A percentile compares a stretch with the other conserved stretches of the same genome.
Evolutionary conservation across 192 early-diverging fungal genomes (phyloP).

Genomic region (Backusella tarrabulga): DNA sequence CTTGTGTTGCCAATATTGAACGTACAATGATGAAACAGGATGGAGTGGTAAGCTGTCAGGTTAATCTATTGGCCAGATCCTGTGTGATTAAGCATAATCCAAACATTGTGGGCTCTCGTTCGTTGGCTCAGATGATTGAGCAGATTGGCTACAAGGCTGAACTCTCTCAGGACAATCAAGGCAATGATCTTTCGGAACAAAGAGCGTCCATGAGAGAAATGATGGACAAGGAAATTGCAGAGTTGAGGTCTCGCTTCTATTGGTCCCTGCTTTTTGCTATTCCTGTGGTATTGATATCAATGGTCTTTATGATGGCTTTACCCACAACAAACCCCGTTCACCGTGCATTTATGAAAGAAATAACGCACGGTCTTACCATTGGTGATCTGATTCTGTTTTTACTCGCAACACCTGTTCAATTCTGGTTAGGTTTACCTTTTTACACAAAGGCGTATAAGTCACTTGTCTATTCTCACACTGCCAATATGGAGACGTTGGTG

Average conservation of each 20-base stretch:
- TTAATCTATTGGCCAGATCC: conserved; percentile 51
- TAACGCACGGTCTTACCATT: conserved; percentile 56
- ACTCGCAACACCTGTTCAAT: conserved; percentile 72
- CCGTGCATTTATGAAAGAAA: conserved; percentile 39
- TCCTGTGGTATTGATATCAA: conserved; percentile 64
- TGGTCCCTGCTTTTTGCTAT: conserved; percentile 61
- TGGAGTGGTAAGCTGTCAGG: conserved; percentile 47
- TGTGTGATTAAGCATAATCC: conserved; percentile 53
- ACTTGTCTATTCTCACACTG: conserved; percentile 54
- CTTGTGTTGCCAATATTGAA: conserved; percentile 80
- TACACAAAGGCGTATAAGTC: conserved; percentile 65
- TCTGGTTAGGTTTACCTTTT: conserved; percentile 67
- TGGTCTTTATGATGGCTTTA: conserved; percentile 73
- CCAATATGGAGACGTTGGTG: conserved; percentile 84
- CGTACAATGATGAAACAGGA: conserved; percentile 45
- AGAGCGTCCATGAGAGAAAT: conserved; percentile 39
- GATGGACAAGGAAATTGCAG: conserved; percentile 43
- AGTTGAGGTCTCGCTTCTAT: conserved; percentile 39
- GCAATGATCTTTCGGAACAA: conserved; percentile 26
- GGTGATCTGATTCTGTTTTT: conserved; percentile 53
- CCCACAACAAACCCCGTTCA: conserved; percentile 48
- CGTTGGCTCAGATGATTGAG: conserved; percentile 57
- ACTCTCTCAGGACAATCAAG: conserved; percentile 32
- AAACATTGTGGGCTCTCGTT: conserved; percentile 53
- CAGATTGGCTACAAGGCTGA: conserved; percentile 60